Percentiles rank a stretch among this genome's conserved stretches.
These are phyloP conservation scores for Russula foetens DNA, from an alignment of 768 basidiomycete genomes.

Conservation along the genomic window DNA sequence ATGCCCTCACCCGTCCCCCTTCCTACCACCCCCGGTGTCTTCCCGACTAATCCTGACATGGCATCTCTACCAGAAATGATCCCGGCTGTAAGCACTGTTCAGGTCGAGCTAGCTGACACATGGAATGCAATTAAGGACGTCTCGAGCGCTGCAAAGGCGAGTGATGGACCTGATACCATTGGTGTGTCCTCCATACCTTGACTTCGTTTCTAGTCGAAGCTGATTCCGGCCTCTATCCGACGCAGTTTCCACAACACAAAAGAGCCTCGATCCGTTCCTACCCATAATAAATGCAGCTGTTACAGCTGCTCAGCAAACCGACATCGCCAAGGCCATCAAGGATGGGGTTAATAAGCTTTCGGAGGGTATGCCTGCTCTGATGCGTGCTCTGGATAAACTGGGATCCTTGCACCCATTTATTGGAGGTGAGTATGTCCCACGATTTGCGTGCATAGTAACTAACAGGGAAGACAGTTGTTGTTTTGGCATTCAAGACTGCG, in stretches of 20 bases:
- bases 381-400: constrained; percentile 25
- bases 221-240: background rate
- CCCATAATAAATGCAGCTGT: background rate
- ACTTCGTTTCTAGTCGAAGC: background rate
- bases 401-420: constrained; percentile 26
- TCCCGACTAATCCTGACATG: background rate
- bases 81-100: background rate
- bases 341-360: constrained; percentile 20
- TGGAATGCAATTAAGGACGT: background rate
- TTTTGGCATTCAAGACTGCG: constrained; percentile 42
- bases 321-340: constrained; percentile 5
- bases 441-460: background rate
- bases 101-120: background rate
- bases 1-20: background rate
- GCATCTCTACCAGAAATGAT: background rate
- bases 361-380: constrained; percentile 23
- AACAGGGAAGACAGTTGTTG: constrained; percentile 29
- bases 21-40: background rate
- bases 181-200: background rate
- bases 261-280: background rate
- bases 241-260: background rate
- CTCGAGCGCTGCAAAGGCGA: background rate
- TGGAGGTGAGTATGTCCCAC: constrained; percentile 19
- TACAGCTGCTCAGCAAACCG: background rate
- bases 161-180: background rate